phyloP scores from a whole-genome alignment of 2,329 filamentous ascomycete species.

The Trichoderma simmonsii region DNA sequence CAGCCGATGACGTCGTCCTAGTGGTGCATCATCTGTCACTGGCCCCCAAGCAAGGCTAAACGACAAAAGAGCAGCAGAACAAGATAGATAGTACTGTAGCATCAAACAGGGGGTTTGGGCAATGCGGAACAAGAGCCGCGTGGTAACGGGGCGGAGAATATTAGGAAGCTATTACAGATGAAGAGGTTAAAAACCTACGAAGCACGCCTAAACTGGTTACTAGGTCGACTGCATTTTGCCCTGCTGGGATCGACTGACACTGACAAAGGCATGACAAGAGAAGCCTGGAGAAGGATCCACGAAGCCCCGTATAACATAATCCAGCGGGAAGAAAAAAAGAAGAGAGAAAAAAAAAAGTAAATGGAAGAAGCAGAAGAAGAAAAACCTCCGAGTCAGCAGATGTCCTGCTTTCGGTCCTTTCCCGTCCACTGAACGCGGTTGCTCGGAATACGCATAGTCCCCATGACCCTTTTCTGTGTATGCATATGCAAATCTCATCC shows the following conservation, averaged over 20 bases:
- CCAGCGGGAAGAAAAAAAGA: not conserved
- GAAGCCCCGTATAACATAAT: not conserved
- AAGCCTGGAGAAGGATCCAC: not conserved
- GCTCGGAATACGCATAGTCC: not conserved
- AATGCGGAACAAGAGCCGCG: not conserved
- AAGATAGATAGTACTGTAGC: not conserved
- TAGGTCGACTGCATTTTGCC: not conserved
- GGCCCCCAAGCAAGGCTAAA: not conserved
- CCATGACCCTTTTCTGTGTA: conserved; percentile 1
- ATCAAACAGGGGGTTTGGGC: not conserved
- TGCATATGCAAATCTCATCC: not conserved
- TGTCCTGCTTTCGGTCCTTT: conserved; percentile 16
- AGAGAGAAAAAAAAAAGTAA: not conserved
- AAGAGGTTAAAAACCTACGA: not conserved
- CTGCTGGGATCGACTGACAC: not conserved
- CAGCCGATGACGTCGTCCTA: conserved; percentile 9
- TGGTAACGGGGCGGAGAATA: not conserved
- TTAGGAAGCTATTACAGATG: not conserved
- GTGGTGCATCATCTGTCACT: not conserved
- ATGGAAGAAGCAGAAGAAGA: not conserved
- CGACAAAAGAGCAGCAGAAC: not conserved
- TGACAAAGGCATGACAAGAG: not conserved
- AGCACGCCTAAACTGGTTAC: not conserved
- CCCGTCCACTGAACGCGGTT: not conserved
- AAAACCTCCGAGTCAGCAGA: conserved; percentile 13